phyloP scores from a whole-genome alignment of 345 rosid genomes.

The Diplotaxis tenuifolia region DNA sequence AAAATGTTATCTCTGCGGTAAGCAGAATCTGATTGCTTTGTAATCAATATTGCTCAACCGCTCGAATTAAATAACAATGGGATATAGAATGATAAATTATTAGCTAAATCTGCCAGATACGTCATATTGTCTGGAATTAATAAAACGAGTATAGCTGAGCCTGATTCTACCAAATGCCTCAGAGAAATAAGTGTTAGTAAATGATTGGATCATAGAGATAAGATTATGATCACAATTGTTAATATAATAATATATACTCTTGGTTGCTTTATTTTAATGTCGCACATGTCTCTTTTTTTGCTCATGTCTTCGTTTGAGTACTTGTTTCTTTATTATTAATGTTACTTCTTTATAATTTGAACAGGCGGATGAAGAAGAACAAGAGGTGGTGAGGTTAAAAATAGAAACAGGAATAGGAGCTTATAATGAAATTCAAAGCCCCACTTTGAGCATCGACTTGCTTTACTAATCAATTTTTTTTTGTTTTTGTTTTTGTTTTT shows the following conservation, averaged over 20 bases:
- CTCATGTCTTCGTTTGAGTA: neutral
- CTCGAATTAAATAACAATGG: constrained; percentile 27
- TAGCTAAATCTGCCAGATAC: constrained; percentile 13
- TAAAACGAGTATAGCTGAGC: neutral
- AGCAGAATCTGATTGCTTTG: constrained; percentile 39
- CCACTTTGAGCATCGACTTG: constrained; percentile 46
- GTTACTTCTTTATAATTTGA: neutral
- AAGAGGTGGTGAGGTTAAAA: constrained; percentile 46
- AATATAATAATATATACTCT: constrained; percentile 3
- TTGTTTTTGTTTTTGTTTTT: neutral
- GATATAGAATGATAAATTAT: constrained; percentile 2
- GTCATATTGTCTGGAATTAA: neutral
- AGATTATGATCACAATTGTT: constrained; percentile 22
- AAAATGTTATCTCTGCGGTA: constrained; percentile 23
- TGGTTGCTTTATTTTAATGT: no score
- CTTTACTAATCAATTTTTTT: neutral
- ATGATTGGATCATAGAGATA: constrained; percentile 18
- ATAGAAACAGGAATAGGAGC: constrained; percentile 66
- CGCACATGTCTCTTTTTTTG: constrained; percentile 6
- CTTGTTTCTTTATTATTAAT: no score
- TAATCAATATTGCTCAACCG: constrained; percentile 24
- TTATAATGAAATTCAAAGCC: constrained; percentile 56
- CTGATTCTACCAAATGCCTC: constrained; percentile 3
- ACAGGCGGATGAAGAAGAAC: constrained; percentile 74
- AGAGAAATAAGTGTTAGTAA: neutral